Conservation (phyloP, 1,139 yeast genomes). For the Hemisphaericaspora xylofermentans region DNA sequence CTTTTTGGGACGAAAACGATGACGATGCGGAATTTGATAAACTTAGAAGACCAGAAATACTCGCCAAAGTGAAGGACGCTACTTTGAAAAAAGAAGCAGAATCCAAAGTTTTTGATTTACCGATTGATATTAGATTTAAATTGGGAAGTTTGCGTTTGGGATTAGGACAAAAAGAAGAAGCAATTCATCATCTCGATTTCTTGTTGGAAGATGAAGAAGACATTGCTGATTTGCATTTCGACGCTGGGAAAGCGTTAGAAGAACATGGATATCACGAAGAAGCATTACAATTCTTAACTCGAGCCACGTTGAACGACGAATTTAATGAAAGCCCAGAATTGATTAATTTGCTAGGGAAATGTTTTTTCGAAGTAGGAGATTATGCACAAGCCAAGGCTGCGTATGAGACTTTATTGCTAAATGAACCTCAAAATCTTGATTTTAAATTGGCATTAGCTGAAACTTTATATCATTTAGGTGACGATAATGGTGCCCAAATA, state of each 20-base stretch:
- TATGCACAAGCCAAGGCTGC: conserved; percentile 68
- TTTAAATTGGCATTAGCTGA: conserved; percentile 80
- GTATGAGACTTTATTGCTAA: conserved; percentile 54
- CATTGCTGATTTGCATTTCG: conserved; percentile 70
- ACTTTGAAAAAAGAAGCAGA: conserved; percentile 24
- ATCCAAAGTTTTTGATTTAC: conserved; percentile 49
- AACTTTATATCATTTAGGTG: conserved; percentile 70
- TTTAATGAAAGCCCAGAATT: conserved; percentile 45
- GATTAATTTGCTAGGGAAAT: conserved; percentile 67
- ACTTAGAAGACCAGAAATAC: conserved; percentile 47
- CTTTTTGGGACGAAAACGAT: conserved; percentile 76
- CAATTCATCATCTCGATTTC: conserved; percentile 59
- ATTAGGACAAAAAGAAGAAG: conserved; percentile 64
- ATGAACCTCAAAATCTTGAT: conserved; percentile 67
- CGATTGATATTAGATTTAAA: conserved; percentile 84
- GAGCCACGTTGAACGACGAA: conserved; percentile 42
- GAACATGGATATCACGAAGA: conserved; percentile 67
- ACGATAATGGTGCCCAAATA: conserved; percentile 57
- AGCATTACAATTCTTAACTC: conserved; percentile 65
- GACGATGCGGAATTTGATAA: conserved; percentile 81
- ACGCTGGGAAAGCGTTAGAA: conserved; percentile 74
- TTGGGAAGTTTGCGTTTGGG: conserved; percentile 73
- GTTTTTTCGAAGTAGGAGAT: conserved; percentile 72
- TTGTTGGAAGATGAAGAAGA: conserved; percentile 59
- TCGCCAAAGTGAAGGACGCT: conserved; percentile 16